Base-by-base conservation (phyloP, 805 yeast species). In the Wickerhamiella spandovensis region DNA sequence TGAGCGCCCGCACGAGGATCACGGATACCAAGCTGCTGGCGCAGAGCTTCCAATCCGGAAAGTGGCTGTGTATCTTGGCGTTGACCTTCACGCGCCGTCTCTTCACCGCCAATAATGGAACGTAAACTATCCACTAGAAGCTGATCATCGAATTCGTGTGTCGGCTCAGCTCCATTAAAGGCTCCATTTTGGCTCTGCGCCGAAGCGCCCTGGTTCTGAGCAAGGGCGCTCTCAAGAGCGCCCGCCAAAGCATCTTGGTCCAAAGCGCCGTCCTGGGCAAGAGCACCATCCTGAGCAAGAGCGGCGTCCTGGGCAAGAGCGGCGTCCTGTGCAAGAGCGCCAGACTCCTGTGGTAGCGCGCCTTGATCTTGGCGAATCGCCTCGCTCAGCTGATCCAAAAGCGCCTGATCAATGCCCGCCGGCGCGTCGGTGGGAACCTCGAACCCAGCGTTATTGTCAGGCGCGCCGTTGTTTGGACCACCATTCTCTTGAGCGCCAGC, bases 121-220 rank as follows among this genome's bases (percentile, higher is more conserved):
- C 48, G 21, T 23, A 52, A 30, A n/a, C 49, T 47, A 32, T 52
- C 54, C 5, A 52, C 28, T 12, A 52, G 51, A 28, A 52, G 51
- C 49, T 52, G 54, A 32, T 49, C 52, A 25, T 52, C 54, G 10
- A 46, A 48, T 5, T 47, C 54, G 12, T 28, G 32, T 4, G 32
- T 9, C 32, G 32, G 32, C 32, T 28, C 32, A n/a, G n/a, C n/a
- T n/a, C n/a, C n/a, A n/a, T n/a, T n/a, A n/a, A n/a, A n/a, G 48
- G 44, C 13, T 46, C 25, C 25, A 18, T 2, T 6, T 5, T 17
- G 22, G 12, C 38, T 22, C n/a, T n/a, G n/a, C n/a, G n/a, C n/a
- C 12, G 32, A 28, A 15, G 32, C 3, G 12, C 12, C 15, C 3
- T 28, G 32, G 32, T 28, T 15, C 12, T 28, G 32, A 12, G 5